Percentiles rank a stretch among this genome's conserved stretches.
These are phyloP conservation scores for Populus tremula DNA, from an alignment of 345 rosid species.

Conservation along the genomic window DNA sequence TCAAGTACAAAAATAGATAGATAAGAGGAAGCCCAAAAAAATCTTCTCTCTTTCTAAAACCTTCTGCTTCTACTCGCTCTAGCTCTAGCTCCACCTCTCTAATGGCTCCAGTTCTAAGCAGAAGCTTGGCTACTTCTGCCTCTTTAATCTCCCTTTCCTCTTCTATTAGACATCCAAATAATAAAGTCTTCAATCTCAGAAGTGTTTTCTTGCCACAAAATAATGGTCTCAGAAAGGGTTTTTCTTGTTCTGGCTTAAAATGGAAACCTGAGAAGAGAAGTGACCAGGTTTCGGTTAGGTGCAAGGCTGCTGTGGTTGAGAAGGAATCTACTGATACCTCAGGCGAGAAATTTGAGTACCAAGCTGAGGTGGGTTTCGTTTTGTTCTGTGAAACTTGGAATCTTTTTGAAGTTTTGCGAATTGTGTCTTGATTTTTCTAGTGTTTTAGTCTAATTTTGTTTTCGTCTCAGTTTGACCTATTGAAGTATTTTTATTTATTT, in stretches of 20 bases:
- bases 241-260: slow-evolving; percentile 46
- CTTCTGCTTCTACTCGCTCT: too few species aligned
- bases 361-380: slow-evolving; percentile 81
- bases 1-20: too few species aligned
- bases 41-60: background rate
- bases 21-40: background rate
- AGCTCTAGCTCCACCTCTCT: background rate
- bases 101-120: slow-evolving; percentile 78
- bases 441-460: background rate
- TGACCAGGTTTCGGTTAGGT: slow-evolving; percentile 49
- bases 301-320: slow-evolving; percentile 84
- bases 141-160: slow-evolving; percentile 50
- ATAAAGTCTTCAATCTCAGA: slow-evolving; percentile 35
- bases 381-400: background rate
- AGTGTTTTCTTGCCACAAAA: slow-evolving; percentile 45
- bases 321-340: slow-evolving; percentile 69
- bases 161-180: slow-evolving; percentile 27
- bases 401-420: background rate
- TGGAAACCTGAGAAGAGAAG: slow-evolving; percentile 58
- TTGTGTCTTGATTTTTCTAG: background rate
- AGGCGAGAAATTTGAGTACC: slow-evolving; percentile 93
- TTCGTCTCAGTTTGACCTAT: background rate
- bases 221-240: slow-evolving; percentile 36
- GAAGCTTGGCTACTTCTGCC: slow-evolving; percentile 44
- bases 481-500: background rate